These are phyloP conservation scores for Starmera stellimalicola DNA, from an alignment of 1,139 yeast species.

Conservation along the genomic window DNA sequence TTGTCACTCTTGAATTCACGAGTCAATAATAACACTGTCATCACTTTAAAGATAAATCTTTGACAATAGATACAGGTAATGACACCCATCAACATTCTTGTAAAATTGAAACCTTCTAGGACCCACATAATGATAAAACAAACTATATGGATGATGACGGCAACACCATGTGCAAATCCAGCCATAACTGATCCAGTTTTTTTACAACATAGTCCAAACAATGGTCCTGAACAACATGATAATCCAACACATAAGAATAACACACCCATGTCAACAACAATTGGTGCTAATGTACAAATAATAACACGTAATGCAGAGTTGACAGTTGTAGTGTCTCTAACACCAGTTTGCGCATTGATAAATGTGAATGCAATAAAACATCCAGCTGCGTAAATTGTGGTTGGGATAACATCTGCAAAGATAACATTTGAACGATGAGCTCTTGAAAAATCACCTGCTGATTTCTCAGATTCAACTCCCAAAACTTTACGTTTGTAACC, in stretches of 20 bases:
- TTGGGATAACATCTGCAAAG: conserved; percentile 82
- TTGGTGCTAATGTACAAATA: conserved; percentile 87
- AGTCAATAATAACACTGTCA: conserved; percentile 73
- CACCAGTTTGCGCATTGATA: conserved; percentile 97
- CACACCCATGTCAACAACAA: conserved; percentile 82
- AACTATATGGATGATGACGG: conserved; percentile 75
- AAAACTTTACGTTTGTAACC: conserved; percentile 92
- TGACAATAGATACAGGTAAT: conserved; percentile 80
- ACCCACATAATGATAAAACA: conserved; percentile 97
- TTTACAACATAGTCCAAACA: conserved; percentile 92
- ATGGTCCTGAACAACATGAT: conserved; percentile 97
- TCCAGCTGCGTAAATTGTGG: conserved; percentile 80
- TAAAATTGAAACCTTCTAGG: conserved; percentile 82
- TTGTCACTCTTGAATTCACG: conserved; percentile 98
- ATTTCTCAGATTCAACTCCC: conserved; percentile 86
- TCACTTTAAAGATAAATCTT: conserved; percentile 77
- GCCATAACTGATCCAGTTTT: conserved; percentile 97
- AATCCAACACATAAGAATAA: conserved; percentile 62
- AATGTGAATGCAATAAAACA: conserved; percentile 86
- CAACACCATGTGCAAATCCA: conserved; percentile 91
- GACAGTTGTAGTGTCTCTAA: conserved; percentile 45
- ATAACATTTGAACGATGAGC: conserved; percentile 85
- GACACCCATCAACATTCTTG: conserved; percentile 81
- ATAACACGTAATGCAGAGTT: conserved; percentile 81
- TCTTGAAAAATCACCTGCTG: conserved; percentile 90